Base-by-base conservation (phyloP, 371 early-diverging fungal genomes). In the Mortierella sp. region DNA sequence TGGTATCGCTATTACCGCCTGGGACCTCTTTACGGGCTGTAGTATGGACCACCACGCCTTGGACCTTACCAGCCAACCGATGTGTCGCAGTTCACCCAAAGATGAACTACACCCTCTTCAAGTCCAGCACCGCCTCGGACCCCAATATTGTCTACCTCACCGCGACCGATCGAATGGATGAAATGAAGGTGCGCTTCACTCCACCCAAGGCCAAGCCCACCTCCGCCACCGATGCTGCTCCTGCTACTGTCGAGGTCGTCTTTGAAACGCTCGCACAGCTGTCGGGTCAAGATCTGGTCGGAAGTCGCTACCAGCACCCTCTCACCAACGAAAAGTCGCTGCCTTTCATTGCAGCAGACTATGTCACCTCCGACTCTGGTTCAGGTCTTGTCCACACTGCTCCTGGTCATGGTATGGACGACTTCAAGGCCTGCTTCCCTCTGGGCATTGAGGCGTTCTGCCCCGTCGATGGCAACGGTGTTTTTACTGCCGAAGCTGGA, bases 41-140 rank as follows among this genome's bases (percentile, higher is more conserved):
- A 16, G 93, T 96, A 21, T 98, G 98, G 98, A 98, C 98, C 2
- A 98, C 98, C 0, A 98, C 98, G 0, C 98, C 98, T 3, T 98
- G 98, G 97, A 98, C 98, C 1, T 87, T 98, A 19, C 97, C 97
- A 0, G 93, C 97, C 19, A 98, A 98, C 86, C 87, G 89, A 73
- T 98, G 96, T 8, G 90, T 97, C 50, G 91, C 94, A 4, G 93
- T 98, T 3, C 92, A 96, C 77, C 92, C 92, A 5, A 91, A 92
- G 0, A 81, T 97, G 50, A 86, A 83, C 0, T 98, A 98, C 79
- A 90, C 88, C 0, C 67, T 95, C 1, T 89, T 94, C 77, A 57
- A 57, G 28, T 55, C 76, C 46, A 76, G 34, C 57, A 57, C 59
- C n/a, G 28, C 71, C 14, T 19, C 54, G 4, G 81, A 76, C 14